Conservation (phyloP, 2,329 filamentous ascomycete species). For the Dothiorella sarmentorum region DNA sequence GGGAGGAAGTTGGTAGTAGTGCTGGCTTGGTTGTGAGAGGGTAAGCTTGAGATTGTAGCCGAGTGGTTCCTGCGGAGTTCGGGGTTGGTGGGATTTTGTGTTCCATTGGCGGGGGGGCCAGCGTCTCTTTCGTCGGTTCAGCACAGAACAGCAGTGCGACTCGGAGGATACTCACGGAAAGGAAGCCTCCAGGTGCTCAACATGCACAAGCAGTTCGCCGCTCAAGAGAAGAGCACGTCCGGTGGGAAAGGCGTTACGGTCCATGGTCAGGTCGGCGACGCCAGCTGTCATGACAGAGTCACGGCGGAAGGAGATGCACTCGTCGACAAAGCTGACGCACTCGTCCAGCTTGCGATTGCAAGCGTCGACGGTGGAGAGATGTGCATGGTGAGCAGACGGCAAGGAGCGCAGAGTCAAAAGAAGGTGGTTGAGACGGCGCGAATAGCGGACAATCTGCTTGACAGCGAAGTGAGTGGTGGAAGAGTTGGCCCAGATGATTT, state of each 20-base stretch:
- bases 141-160: neutral
- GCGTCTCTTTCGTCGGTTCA: neutral
- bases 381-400: neutral
- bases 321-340: neutral
- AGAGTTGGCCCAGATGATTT: conserved; percentile 11
- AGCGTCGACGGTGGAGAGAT: neutral
- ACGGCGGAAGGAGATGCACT: conserved; percentile 11
- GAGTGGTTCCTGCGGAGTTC: neutral
- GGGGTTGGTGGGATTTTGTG: neutral
- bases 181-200: neutral
- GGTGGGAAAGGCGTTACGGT: conserved; percentile 4
- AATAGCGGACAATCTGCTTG: conserved; percentile 8
- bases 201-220: neutral
- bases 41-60: neutral
- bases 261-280: neutral
- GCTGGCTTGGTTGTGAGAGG: neutral
- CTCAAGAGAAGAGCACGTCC: neutral
- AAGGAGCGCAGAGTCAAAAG: neutral
- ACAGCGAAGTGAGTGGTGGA: conserved; percentile 1
- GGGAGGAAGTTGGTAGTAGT: neutral
- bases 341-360: conserved; percentile 4
- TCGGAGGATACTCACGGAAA: neutral
- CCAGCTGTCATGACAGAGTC: neutral
- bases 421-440: neutral
- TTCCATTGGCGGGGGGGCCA: no score